Evolutionary conservation across 2,329 filamentous ascomycete genomes (phyloP), one percentile per base, ranked within the genome.

Genomic region (Talaromyces rugulosus): DNA sequence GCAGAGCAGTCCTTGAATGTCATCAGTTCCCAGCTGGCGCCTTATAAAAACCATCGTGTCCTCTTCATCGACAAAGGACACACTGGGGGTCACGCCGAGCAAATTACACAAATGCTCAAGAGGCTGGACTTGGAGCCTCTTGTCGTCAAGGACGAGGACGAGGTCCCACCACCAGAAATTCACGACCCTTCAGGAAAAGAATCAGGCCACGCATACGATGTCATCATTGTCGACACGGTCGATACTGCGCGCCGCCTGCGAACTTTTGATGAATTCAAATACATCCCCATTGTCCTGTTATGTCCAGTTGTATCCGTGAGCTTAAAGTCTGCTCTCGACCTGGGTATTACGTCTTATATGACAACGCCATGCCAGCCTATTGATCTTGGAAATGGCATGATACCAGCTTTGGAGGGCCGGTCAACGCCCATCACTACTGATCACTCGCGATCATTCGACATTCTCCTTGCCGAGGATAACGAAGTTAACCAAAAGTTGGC

Each of bases 311-410:
- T 97, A 8, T 89, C 92, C 63, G 90, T 97, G 68, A 93, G 87
- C 71, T 83, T 97, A 65, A 96, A 96, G 79, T 92, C 91, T 4
- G 94, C 92, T 63, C 81, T 96, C 58, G 93, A 97, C 72, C 83
- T 96, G 66, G 93, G 93, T 60, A 96, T 97, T 66, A 94, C 92
- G 5, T 96, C 92, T 61, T 97, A 96, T 76, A 96, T 97, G 90
- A 96, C 93, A 2, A 96, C 91, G 9, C 93, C 93, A 18, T 97
- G 93, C 77, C 84, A 93, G 69, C 85, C 92, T 4, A 95, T 96
- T 65, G 93, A 97, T 72, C 80, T 97, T 61, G 92, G 91, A 66
- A 96, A 96, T 71, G 92, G 92, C 66, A 91, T 97, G 83, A 89
- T 97, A 16, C 93, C 93, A 3, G 93, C 93, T 3, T 82, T 97